Evolutionary conservation across 2,329 filamentous ascomycete species (phyloP), one percentile per base, ranked within the genome.

Genomic region (Verticillium isaacii): DNA sequence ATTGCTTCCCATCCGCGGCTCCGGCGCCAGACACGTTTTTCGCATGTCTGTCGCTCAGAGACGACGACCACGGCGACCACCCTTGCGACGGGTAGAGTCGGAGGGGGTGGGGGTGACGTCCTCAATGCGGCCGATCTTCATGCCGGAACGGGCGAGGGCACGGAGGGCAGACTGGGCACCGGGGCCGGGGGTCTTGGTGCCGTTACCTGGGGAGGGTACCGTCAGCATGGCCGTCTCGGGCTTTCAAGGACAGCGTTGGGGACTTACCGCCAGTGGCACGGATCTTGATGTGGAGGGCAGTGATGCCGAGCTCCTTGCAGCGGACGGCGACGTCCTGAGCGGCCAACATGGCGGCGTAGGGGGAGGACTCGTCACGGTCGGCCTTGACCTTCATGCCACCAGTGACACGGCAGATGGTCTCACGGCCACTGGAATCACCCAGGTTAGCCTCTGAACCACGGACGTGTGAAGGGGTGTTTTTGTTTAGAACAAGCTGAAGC

Each of bases 331-430:
- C 93, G 80, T 97, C 93, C 88, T 99, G 95, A 71, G 95, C 95
- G 83, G 95, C 95, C 91, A 99, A 93, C 95, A 99, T 99, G 84
- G 95, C 95, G 76, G 95, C 95, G 88, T 99, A 99, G 75, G 95
- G 95, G 72, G 95, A 98, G 76, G 94, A 98, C 87, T 99, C 95
- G 85, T 99, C 95, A 88, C 95, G 94, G 79, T 99, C 93, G 82
- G 93, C 93, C 91, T 99, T 99, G 89, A 99, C 95, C 89, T 99
- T 99, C 95, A 99, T 99, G 79, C 96, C 96, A 85, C 96, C 95
- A 75, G 96, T 99, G 73, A 99, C 94, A 92, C 95, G 93, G 89
- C 89, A 92, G 86, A 99, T 97, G 84, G 96, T 99, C 91, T 99
- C 95, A 84, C 95, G 95, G 85, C 95, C 95, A 84, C 92, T 96